Evolutionary conservation across 2,329 filamentous ascomycete genomes (phyloP).

Genomic region (Verticillium nubilum): DNA sequence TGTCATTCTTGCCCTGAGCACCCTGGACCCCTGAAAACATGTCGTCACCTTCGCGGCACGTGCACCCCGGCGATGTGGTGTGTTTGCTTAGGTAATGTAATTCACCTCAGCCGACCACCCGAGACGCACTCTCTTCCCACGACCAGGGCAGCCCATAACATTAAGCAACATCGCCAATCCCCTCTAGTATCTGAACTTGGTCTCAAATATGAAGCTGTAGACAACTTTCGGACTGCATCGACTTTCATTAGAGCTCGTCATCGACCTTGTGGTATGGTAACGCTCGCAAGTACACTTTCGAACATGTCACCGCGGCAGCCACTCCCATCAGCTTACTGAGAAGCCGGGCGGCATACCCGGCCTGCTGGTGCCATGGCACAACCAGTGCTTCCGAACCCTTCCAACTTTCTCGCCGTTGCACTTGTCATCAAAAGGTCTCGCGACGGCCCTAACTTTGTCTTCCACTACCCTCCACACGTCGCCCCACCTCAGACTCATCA

Average conservation of each 20-base stretch:
- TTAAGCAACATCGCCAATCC: no score
- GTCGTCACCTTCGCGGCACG: not conserved
- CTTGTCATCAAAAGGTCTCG: slow-evolving; percentile 70
- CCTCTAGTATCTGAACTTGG: no score
- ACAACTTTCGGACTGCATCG: no score
- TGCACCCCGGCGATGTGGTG: not conserved
- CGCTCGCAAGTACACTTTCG: no score
- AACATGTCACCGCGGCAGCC: not conserved
- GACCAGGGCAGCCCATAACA: no score
- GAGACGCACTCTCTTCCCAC: no score
- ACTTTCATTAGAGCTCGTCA: no score
- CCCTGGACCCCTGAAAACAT: not conserved
- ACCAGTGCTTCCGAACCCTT: slow-evolving; percentile 42
- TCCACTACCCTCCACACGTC: slow-evolving; percentile 74
- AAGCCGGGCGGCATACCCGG: not conserved
- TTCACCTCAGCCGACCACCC: not conserved
- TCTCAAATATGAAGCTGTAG: no score
- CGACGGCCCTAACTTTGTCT: slow-evolving; percentile 76
- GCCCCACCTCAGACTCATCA: slow-evolving; percentile 29
- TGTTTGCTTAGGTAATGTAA: not conserved
- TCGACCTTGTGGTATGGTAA: no score
- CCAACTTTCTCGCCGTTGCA: slow-evolving; percentile 63
- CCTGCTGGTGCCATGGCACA: slow-evolving; percentile 35
- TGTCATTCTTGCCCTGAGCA: not conserved
- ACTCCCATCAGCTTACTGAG: not conserved